Percentiles rank a stretch among this genome's conserved stretches.
These are phyloP conservation scores for Globisporangium cederbergense DNA, from an alignment of 352 stramenopile genomes.

Conservation along the genomic window DNA sequence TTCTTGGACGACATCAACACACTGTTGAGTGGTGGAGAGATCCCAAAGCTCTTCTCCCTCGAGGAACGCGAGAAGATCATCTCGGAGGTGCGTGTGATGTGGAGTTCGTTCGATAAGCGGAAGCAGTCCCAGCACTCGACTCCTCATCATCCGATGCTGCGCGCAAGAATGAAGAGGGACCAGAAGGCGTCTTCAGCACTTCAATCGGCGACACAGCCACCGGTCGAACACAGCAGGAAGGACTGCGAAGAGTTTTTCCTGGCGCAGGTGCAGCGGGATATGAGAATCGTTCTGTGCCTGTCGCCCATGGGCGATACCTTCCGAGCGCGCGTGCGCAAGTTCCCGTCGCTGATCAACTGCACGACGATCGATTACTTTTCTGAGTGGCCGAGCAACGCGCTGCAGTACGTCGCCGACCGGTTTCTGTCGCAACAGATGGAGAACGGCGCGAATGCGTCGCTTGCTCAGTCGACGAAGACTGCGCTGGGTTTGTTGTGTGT, in stretches of 20 bases:
- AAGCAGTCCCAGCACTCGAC: slow-evolving; percentile 4
- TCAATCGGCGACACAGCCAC: neutral
- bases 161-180: neutral
- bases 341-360: slow-evolving; percentile 92
- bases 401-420: slow-evolving; percentile 80
- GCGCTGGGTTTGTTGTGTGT: slow-evolving; percentile 45
- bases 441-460: neutral
- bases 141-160: slow-evolving; percentile 1
- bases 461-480: slow-evolving; percentile 17
- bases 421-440: slow-evolving; percentile 29
- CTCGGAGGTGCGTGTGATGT: slow-evolving; percentile 38
- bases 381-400: slow-evolving; percentile 86
- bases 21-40: slow-evolving; percentile 80
- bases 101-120: slow-evolving; percentile 17
- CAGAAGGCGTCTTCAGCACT: neutral
- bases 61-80: slow-evolving; percentile 87
- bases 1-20: slow-evolving; percentile 90
- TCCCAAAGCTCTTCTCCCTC: slow-evolving; percentile 82
- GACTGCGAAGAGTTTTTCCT: slow-evolving; percentile 84
- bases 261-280: slow-evolving; percentile 64
- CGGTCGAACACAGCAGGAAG: slow-evolving; percentile 39
- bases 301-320: slow-evolving; percentile 81
- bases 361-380: slow-evolving; percentile 93
- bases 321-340: slow-evolving; percentile 83
- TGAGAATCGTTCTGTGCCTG: slow-evolving; percentile 92